A percentile compares a stretch with the other conserved stretches of the same genome.
Conservation (phyloP, 345 rosid genomes). For the Eucalyptus tenuipes region DNA sequence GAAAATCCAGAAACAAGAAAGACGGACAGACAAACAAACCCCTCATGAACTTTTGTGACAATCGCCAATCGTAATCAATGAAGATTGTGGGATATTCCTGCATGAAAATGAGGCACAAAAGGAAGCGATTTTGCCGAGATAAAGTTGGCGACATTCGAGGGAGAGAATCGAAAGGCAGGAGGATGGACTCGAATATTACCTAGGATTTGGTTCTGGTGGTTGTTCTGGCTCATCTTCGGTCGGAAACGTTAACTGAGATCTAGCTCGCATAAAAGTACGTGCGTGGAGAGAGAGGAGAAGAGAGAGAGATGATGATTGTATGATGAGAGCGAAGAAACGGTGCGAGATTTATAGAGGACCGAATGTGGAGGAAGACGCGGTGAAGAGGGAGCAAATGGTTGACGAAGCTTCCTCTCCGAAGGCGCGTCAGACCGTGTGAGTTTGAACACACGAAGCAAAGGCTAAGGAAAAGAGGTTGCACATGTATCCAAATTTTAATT, state of each 20-base stretch:
- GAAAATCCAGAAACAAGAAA: too few relatives aligned
- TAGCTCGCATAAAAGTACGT: neutral
- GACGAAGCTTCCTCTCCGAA: neutral
- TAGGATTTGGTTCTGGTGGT: conserved; percentile 11
- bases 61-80: neutral
- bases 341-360: neutral
- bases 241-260: neutral
- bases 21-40: neutral
- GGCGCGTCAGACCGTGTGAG: neutral
- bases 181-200: neutral
- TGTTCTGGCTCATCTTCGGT: conserved; percentile 10
- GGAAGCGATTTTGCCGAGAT: neutral
- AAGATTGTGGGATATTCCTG: neutral
- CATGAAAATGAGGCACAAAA: neutral
- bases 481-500: too few relatives aligned
- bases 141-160: neutral
- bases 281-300: neutral
- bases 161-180: neutral
- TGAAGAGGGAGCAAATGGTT: neutral
- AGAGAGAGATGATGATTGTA: neutral
- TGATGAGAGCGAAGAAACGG: neutral
- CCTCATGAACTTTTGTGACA: neutral
- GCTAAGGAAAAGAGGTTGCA: neutral
- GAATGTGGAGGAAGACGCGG: neutral
- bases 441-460: neutral